Evolutionary conservation across 129 eudicot species (phyloP).

Genomic region (Oenanthe sinensis): DNA sequence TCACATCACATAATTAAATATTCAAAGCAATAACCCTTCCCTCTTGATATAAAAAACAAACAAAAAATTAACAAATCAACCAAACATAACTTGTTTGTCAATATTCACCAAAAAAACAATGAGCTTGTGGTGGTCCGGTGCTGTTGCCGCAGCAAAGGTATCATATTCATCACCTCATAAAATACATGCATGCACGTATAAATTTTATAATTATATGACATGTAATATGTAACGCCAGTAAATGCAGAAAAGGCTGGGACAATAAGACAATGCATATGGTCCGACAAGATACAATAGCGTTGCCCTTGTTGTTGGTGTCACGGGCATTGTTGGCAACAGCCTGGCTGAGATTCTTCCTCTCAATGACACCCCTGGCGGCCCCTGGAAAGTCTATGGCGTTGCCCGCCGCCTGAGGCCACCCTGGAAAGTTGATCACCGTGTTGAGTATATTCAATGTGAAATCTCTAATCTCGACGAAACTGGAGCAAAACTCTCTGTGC

Average conservation of each 20-base stretch:
- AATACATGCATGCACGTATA: too few relatives aligned
- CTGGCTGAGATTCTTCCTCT: conserved; percentile 44
- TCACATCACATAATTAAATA: too few relatives aligned
- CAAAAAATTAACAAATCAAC: too few relatives aligned
- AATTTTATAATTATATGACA: too few relatives aligned
- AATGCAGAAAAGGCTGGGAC: conserved; percentile 23
- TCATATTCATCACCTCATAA: too few relatives aligned
- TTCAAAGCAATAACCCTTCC: too few relatives aligned
- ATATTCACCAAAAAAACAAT: background rate
- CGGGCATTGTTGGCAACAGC: conserved; percentile 58
- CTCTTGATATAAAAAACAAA: background rate
- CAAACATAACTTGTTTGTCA: too few relatives aligned
- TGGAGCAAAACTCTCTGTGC: conserved; percentile 29
- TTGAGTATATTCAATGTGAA: conserved; percentile 49
- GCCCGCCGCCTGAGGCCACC: conserved; percentile 50
- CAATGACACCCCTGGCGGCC: conserved; percentile 56
- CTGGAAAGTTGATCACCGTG: conserved; percentile 34
- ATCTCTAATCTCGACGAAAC: conserved; percentile 30
- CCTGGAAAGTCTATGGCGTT: conserved; percentile 67
- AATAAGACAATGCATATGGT: background rate
- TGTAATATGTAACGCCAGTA: too few relatives aligned
- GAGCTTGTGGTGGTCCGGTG: conserved; percentile 66
- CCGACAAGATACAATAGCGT: conserved; percentile 25
- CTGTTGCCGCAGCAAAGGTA: conserved; percentile 40
- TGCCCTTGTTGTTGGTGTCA: conserved; percentile 45